Evolutionary conservation across 2,329 filamentous ascomycete species (phyloP), one percentile per base, ranked within the genome.

Genomic region (Metarhizium humberi): DNA sequence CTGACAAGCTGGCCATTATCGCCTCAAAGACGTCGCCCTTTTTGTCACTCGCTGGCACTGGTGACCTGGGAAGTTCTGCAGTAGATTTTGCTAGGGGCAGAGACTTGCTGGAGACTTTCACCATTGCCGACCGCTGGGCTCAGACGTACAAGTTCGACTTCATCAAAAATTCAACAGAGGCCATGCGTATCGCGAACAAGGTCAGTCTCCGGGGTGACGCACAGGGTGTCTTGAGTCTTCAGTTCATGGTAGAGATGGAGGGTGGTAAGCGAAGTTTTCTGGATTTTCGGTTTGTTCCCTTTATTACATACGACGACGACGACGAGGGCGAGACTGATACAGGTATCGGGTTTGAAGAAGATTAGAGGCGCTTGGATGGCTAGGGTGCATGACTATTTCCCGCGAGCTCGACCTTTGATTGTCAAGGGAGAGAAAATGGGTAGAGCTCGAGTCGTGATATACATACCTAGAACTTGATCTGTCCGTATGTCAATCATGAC

Each of bases 171-270:
- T 92, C 92, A 0, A 84, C 84, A 49, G 86, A 92, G 60, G 92
- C 94, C n/a, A 97, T 99, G 92, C 85, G 86, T 49, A 82, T 91
- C 42, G 90, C 92, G 4, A 92, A 82, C 64, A 99, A 97, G 71
- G 92, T 97, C 56, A 96, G 91, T 67, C 80, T 99, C 58, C 80
- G 94, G 16, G 87, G 90, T 0, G 94, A 99, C 70, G 78, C 81
- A 2, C 90, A 96, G 67, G 92, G 94, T 0, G 92, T 99, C 34
- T 71, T 99, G 60, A 96, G 90, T 70, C 73, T 97, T 68, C 94
- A 99, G 67, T 96, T 97, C 65, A 94, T 99, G 87, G 86, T 99
- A 16, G 90, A 96, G 67, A 78, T 92, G 46, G 90, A 94, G 58
- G 80, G 81, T 6, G 79, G 81, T 5, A 77, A 78, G 29, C 76